phyloP scores from a whole-genome alignment of 805 yeast genomes.

The Diddensiella santjacobensis region DNA sequence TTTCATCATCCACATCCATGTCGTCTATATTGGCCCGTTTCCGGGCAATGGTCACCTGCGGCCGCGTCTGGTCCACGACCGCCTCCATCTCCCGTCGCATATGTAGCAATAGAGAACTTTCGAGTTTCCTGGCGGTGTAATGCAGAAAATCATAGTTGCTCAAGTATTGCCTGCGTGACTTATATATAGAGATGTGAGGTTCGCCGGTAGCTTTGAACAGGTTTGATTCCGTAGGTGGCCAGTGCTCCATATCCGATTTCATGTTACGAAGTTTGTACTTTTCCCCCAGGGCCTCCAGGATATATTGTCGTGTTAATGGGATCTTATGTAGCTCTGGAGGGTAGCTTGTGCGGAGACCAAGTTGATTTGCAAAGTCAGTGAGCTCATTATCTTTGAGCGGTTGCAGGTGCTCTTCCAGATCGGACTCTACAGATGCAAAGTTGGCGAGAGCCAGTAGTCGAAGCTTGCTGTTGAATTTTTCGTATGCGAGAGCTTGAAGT shows the following conservation, averaged over 20 bases:
- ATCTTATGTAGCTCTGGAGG: slow-evolving; percentile 2
- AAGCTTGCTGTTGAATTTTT: slow-evolving; percentile 23
- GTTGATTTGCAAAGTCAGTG: slow-evolving; percentile 5
- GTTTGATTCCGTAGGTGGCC: no score
- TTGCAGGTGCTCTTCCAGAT: slow-evolving; percentile 25
- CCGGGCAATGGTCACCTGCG: not conserved
- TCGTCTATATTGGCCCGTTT: not conserved
- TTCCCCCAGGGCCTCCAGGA: slow-evolving; percentile 21
- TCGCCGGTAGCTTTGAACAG: no score
- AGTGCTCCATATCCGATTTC: no score
- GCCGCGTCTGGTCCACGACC: slow-evolving; percentile 10
- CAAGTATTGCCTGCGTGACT: slow-evolving; percentile 30
- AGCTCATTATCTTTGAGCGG: slow-evolving; percentile 23
- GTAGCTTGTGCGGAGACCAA: not conserved
- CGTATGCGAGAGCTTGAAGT: slow-evolving; percentile 28
- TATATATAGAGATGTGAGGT: slow-evolving; percentile 26
- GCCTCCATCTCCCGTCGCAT: slow-evolving; percentile 25
- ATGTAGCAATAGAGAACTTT: slow-evolving; percentile 19
- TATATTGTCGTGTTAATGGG: slow-evolving; percentile 11
- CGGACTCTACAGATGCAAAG: slow-evolving; percentile 24
- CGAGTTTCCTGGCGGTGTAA: no score
- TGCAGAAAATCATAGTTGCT: slow-evolving; percentile 31
- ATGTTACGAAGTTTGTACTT: slow-evolving; percentile 13
- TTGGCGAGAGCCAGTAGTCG: slow-evolving; percentile 29
- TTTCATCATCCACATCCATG: slow-evolving; percentile 3